phyloP scores from a whole-genome alignment of 768 basidiomycete genomes.

The Tricholoma furcatifolium region DNA sequence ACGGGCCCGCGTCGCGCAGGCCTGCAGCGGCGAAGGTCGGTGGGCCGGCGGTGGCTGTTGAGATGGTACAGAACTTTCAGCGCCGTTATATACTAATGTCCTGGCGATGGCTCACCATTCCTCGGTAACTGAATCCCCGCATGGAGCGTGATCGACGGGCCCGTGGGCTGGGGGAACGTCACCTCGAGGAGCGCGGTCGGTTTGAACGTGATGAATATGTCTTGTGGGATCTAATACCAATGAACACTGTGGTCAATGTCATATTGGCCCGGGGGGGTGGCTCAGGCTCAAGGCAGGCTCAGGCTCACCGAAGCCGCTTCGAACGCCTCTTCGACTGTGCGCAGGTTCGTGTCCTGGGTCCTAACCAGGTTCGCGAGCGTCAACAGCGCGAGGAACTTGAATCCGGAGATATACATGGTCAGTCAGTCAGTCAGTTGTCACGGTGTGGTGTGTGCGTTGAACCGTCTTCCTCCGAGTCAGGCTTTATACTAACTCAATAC shows the following conservation, averaged over 20 bases:
- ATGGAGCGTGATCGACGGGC: constrained; percentile 29
- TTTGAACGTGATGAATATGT: constrained; percentile 30
- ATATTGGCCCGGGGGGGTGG: no score
- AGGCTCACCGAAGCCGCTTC: constrained; percentile 22
- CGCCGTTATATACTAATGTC: not conserved
- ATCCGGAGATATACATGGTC: constrained; percentile 11
- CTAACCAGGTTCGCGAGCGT: constrained; percentile 13
- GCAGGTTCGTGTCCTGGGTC: constrained; percentile 23
- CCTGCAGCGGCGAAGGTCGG: constrained; percentile 32
- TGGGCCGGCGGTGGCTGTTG: constrained; percentile 36
- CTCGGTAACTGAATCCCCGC: constrained; percentile 34
- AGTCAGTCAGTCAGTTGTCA: no score
- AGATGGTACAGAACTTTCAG: not conserved
- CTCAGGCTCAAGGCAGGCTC: no score
- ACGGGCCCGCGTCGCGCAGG: constrained; percentile 35
- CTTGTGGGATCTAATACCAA: constrained; percentile 31
- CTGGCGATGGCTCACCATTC: constrained; percentile 24
- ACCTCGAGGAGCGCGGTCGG: constrained; percentile 34
- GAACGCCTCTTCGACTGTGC: constrained; percentile 23
- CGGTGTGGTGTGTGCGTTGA: no score
- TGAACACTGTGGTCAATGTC: no score
- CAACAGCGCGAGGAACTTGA: constrained; percentile 8
- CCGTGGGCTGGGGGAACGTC: constrained; percentile 29
- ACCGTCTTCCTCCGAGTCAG: no score
- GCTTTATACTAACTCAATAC: no score